A percentile compares a stretch with the other conserved stretches of the same genome.
phyloP scores from a whole-genome alignment of 1,139 yeast species.

The Geotrichum klebahnii region DNA sequence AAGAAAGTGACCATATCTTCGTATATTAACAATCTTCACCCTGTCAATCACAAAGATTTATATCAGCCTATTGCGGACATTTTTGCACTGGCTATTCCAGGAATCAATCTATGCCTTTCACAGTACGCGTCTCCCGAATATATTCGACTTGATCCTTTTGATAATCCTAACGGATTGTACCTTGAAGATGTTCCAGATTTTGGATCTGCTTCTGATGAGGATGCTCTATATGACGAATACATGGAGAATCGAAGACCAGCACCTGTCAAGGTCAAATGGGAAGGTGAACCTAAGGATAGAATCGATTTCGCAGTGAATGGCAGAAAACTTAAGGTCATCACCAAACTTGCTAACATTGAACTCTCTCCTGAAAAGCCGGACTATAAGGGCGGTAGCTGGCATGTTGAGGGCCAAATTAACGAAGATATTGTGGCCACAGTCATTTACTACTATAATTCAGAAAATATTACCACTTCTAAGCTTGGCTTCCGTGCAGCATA shows the following conservation, averaged over 20 bases:
- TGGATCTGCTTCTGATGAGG: neutral
- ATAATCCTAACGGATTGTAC: slow-evolving; percentile 10
- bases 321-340: slow-evolving; percentile 41
- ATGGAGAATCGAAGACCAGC: slow-evolving; percentile 25
- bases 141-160: slow-evolving; percentile 9
- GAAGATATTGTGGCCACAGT: slow-evolving; percentile 47
- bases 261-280: slow-evolving; percentile 23
- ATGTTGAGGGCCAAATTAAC: slow-evolving; percentile 45
- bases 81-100: slow-evolving; percentile 39
- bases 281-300: slow-evolving; percentile 10
- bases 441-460: slow-evolving; percentile 45
- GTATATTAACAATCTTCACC: slow-evolving; percentile 46
- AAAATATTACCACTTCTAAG: slow-evolving; percentile 42
- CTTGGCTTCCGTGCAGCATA: slow-evolving; percentile 40
- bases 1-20: slow-evolving; percentile 31
- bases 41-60: slow-evolving; percentile 32
- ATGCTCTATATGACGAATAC: slow-evolving; percentile 16
- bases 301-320: slow-evolving; percentile 17
- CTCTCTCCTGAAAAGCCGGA: slow-evolving; percentile 45
- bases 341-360: slow-evolving; percentile 45
- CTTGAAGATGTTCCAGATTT: slow-evolving; percentile 2
- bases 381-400: slow-evolving; percentile 48
- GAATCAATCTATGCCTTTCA: slow-evolving; percentile 36
- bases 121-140: slow-evolving; percentile 13
- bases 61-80: slow-evolving; percentile 38